Percentiles rank a stretch among this genome's conserved stretches.
Evolutionary conservation across 1,139 yeast genomes (phyloP).

Genomic region (Candida tetrigidarum): DNA sequence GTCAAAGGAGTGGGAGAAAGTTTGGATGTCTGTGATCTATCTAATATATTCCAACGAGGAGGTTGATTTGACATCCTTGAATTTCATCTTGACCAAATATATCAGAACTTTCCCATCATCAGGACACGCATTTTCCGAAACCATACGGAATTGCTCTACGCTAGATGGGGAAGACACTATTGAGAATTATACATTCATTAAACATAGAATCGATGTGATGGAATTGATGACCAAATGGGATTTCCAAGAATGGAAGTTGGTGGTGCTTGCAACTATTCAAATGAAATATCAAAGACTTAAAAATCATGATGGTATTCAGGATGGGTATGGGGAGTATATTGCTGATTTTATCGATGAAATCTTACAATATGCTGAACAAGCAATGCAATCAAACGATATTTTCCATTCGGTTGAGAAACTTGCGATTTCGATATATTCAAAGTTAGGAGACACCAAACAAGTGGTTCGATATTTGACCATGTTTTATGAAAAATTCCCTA

Average conservation of each 20-base stretch:
- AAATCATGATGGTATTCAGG: constrained; percentile 10
- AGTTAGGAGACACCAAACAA: constrained; percentile 24
- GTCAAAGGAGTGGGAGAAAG: constrained; percentile 23
- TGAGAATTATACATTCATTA: neutral
- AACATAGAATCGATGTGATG: constrained; percentile 19
- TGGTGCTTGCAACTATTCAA: constrained; percentile 34
- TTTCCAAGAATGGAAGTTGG: constrained; percentile 41
- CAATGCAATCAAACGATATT: constrained; percentile 34
- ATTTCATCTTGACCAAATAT: constrained; percentile 22
- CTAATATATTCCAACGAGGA: constrained; percentile 11
- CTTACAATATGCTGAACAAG: constrained; percentile 21
- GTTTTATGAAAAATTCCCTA: constrained; percentile 31
- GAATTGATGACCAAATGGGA: constrained; percentile 23
- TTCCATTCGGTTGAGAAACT: constrained; percentile 49
- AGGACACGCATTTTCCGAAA: constrained; percentile 34
- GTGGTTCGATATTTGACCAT: constrained; percentile 31
- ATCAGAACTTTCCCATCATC: constrained; percentile 27
- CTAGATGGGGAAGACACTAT: neutral
- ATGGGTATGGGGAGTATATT: constrained; percentile 14
- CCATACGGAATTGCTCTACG: constrained; percentile 24
- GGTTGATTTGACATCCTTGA: constrained; percentile 13
- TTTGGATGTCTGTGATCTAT: constrained; percentile 32
- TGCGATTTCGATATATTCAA: constrained; percentile 33
- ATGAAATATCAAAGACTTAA: constrained; percentile 17
- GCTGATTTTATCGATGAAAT: constrained; percentile 17